Base-by-base conservation (phyloP, 2,329 filamentous ascomycete species). In the Botrytis elliptica region DNA sequence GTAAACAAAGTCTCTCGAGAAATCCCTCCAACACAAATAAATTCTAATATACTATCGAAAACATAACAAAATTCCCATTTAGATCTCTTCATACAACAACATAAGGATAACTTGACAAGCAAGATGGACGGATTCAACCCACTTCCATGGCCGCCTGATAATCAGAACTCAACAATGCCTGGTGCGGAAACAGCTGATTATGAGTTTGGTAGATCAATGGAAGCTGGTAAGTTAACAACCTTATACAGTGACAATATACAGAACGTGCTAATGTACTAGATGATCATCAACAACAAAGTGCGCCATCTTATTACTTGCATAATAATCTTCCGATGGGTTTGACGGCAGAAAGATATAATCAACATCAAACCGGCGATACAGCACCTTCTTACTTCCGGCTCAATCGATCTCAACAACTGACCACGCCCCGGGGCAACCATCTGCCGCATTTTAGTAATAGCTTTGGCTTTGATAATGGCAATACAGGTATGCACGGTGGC, bases 381-480 rank as follows among this genome's bases (percentile, higher is more conserved):
- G 25, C 49, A 55, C 25, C 49, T n/a, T n/a, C 25, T n/a, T 14
- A 55, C 25, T n/a, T 16, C 5, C 25, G 7, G 2, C 0, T 55
- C 25, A 3, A n/a, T 55, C 25, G 1, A 7, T n/a, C 4, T n/a
- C 49, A 25, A 6, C 0, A 14, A 6, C 12, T n/a, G 49, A n/a
- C 5, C 25, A 0, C 25, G 3, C 25, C 25, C 25, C 7, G 5
- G 5, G 12, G 6, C 49, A 8, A n/a, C 6, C 49, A 6, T 7
- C 0, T 3, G 12, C 49, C 12, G 12, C 25, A n/a, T 55, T 0
- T n/a, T 55, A 20, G 9, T 16, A 3, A n/a, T 7, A 6, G 1
- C 49, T 12, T 25, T 14, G 49, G 12, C 25, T 55, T 16, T n/a
- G 12, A 5, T 16, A 2, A n/a, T n/a, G 12, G 5, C 10, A 3